These are phyloP conservation scores for Nannochloropsis oceanica DNA, from an alignment of 108 stramenopile genomes.

Conservation along the genomic window DNA sequence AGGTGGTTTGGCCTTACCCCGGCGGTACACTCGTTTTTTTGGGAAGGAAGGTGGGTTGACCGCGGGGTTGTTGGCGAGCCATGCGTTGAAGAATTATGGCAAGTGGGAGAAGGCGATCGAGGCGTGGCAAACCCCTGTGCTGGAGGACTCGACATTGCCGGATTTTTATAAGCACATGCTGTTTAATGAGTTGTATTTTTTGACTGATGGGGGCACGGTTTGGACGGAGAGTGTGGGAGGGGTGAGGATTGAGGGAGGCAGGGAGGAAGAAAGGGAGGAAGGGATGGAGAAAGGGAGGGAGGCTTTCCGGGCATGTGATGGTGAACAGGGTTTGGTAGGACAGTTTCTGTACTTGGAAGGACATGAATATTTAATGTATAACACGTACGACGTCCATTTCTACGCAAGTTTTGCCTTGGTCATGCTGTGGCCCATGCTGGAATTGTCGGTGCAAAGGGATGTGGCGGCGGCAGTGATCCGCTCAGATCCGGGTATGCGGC, in stretches of 20 bases:
- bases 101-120: slow-evolving; percentile 13
- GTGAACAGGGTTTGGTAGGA: slow-evolving; percentile 3
- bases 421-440: slow-evolving; percentile 24
- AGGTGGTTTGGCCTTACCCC: background rate
- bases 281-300: background rate
- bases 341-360: slow-evolving; percentile 31
- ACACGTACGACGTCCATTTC: slow-evolving; percentile 38
- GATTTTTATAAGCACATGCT: slow-evolving; percentile 15
- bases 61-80: slow-evolving; percentile 6
- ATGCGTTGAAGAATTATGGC: background rate
- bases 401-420: slow-evolving; percentile 27
- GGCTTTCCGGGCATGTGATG: background rate
- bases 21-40: slow-evolving; percentile 27
- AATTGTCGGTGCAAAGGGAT: slow-evolving; percentile 24
- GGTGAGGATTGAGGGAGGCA: background rate
- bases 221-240: slow-evolving; percentile 20
- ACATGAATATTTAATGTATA: slow-evolving; percentile 41
- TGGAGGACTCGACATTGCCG: background rate
- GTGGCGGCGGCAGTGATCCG: slow-evolving; percentile 9
- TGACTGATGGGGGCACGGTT: slow-evolving; percentile 29
- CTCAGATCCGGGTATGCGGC: background rate
- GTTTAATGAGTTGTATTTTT: slow-evolving; percentile 36
- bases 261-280: background rate
- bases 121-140: slow-evolving; percentile 10
- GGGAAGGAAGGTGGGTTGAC: background rate